Evolutionary conservation across 1,284 basidiomycete genomes (phyloP).

Genomic region (Violaceomyces palustris): DNA sequence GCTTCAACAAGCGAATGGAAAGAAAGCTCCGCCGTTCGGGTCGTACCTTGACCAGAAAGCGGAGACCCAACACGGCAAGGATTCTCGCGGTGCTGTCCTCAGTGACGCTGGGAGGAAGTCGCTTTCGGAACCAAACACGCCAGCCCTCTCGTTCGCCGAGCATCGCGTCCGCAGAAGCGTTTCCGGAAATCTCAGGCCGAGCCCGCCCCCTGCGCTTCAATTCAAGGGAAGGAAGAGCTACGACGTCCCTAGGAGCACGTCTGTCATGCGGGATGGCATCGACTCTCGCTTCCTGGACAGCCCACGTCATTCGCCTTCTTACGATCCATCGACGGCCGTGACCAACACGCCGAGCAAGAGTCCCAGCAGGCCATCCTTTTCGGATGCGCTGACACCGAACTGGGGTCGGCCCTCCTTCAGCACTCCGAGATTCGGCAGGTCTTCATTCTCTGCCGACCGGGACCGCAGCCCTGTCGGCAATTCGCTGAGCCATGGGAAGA

Average conservation of each 20-base stretch:
- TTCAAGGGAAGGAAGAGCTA: not conserved
- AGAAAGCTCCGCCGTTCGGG: no score
- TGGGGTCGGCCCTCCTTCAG: constrained; percentile 14
- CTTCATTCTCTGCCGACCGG: constrained; percentile 24
- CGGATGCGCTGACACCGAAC: constrained; percentile 11
- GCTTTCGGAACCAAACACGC: no score
- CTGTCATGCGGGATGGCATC: not conserved
- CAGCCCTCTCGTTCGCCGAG: constrained; percentile 21
- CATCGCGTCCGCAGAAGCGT: constrained; percentile 11
- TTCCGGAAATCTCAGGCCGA: constrained; percentile 6
- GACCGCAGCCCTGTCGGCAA: constrained; percentile 22
- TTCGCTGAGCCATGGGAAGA: constrained; percentile 13
- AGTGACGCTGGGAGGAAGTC: no score
- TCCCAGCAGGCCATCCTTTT: constrained; percentile 4
- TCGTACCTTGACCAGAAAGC: no score
- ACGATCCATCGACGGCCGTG: no score
- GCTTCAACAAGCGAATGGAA: no score
- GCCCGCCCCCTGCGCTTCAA: constrained; percentile 4
- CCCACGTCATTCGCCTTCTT: not conserved
- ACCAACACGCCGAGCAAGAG: no score
- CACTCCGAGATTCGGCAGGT: constrained; percentile 5
- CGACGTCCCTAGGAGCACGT: not conserved
- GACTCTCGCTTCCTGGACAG: not conserved
- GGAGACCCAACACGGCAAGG: no score
- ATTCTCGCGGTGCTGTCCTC: no score